Percentiles rank a stretch among this genome's conserved stretches.
phyloP scores from a whole-genome alignment of 192 early-diverging fungal species.

The Blastocladiella britannica region DNA sequence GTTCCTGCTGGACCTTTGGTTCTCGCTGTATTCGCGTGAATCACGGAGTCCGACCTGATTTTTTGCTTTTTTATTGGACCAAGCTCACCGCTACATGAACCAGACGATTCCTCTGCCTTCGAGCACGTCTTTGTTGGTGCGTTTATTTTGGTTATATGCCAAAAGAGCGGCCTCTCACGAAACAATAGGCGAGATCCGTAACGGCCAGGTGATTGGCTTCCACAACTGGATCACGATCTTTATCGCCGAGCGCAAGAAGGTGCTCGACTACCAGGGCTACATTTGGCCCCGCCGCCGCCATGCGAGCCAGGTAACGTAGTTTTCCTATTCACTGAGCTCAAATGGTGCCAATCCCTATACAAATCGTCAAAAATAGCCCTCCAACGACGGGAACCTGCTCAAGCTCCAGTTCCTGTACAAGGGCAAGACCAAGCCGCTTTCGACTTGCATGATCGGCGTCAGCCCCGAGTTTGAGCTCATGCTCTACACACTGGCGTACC shows the following conservation, averaged over 20 bases:
- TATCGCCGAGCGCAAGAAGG: neutral
- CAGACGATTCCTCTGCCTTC: neutral
- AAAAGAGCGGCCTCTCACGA: too few relatives aligned
- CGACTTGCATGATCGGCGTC: neutral
- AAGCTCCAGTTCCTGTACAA: neutral
- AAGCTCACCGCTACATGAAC: neutral
- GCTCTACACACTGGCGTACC: neutral
- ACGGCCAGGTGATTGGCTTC: neutral
- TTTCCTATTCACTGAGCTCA: too few relatives aligned
- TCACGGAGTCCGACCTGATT: neutral
- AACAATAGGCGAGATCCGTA: neutral
- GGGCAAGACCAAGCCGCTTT: neutral
- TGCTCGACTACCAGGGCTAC: constrained; percentile 1
- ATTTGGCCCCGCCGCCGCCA: constrained; percentile 1
- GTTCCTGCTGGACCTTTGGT: neutral
- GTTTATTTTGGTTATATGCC: too few relatives aligned
- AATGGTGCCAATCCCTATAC: too few relatives aligned
- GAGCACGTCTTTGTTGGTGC: neutral
- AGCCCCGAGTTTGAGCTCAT: constrained; percentile 1
- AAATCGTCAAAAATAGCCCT: too few relatives aligned
- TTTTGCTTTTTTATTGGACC: too few relatives aligned
- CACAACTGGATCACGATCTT: neutral
- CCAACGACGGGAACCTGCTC: neutral
- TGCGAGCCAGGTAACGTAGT: neutral
- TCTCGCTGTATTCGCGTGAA: neutral